Base-by-base conservation (phyloP, 1,284 basidiomycete genomes). In the Neotropicomus parvogracilis region DNA sequence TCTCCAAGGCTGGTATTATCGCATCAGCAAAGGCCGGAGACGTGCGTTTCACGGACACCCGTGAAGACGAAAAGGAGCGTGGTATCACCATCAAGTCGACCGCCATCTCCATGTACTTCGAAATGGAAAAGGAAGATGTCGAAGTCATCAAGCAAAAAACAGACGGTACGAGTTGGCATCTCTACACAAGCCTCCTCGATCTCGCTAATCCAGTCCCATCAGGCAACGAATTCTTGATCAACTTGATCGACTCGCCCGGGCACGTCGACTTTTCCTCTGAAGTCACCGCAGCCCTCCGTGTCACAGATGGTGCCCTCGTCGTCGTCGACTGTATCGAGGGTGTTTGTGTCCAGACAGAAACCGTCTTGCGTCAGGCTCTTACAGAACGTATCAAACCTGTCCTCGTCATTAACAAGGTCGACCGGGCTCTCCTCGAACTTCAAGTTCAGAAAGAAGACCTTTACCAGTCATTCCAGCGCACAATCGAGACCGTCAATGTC, bases 81-180 rank as follows among this genome's bases (percentile, higher is more conserved):
- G 97, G 97, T 81, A 99, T 99, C 67, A 99, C 97, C 53, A 99
- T 99, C 79, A 99, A 99, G 78, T 99, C 97, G 41, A 99, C 97
- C 40, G 97, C 95, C 68, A 98, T 99, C 71, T 97, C 97, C 54
- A 99, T 99, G 97, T 98, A 97, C 78, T 99, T 99, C 72, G 86
- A 93, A 76, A 81, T 99, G 67, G 72, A 80, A 69, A 93, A 97
- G 79, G 95, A 97, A 16, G 90, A 95, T 56, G 65, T 95, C 37
- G 62, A 68, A 16, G 78, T 87, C 54, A 87, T 99, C 72, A 88
- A 92, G 73, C 95, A 99, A 79, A 91, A 95, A 76, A 95, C 91
- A 38, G 83, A 86, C 4, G 94, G 93, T 88, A 59, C 16, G 53
- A 47, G 3, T 32, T 28, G 29, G 2, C n/a, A 10, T 37, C 19